A percentile compares a stretch with the other conserved stretches of the same genome.
Conservation (phyloP, 2,329 filamentous ascomycete species). For the Davidsoniella virescens region DNA sequence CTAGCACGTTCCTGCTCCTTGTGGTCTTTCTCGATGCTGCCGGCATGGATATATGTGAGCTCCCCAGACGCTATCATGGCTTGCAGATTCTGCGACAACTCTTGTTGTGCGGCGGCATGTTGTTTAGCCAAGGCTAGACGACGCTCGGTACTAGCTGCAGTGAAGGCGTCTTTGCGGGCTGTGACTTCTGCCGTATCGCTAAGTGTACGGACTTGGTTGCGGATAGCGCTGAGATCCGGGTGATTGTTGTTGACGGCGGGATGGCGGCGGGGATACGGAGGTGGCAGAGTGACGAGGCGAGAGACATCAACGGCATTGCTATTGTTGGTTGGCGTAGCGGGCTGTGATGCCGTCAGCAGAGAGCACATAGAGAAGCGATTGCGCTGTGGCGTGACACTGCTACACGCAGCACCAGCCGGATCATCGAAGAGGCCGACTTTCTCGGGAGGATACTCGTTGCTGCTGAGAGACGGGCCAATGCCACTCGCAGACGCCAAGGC, state of each 20-base stretch:
- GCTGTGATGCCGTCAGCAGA: slow-evolving; percentile 26
- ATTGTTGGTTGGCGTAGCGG: slow-evolving; percentile 25
- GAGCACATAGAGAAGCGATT: slow-evolving; percentile 26
- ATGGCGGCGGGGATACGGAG: slow-evolving; percentile 84
- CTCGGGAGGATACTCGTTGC: slow-evolving; percentile 36
- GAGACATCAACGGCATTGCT: slow-evolving; percentile 65
- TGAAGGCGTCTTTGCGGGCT: slow-evolving; percentile 47
- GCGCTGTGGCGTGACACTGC: slow-evolving; percentile 28
- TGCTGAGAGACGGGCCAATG: slow-evolving; percentile 19
- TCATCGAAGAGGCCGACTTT: slow-evolving; percentile 39
- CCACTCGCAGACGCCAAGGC: not conserved
- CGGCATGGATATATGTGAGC: slow-evolving; percentile 70
- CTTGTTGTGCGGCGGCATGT: slow-evolving; percentile 37
- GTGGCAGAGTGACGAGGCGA: slow-evolving; percentile 77
- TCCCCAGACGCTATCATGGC: slow-evolving; percentile 61
- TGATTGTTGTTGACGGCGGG: slow-evolving; percentile 94
- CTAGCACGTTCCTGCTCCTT: slow-evolving; percentile 52
- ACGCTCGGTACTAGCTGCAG: slow-evolving; percentile 38
- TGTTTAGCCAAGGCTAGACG: slow-evolving; percentile 37
- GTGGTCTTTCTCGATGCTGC: slow-evolving; percentile 62
- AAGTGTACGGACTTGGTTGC: slow-evolving; percentile 55
- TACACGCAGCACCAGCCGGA: slow-evolving; percentile 10
- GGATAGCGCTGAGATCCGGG: slow-evolving; percentile 66
- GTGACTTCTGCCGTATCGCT: slow-evolving; percentile 59
- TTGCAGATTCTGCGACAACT: slow-evolving; percentile 60